These are phyloP conservation scores for Spatholobus suberectus DNA, from an alignment of 306 rosid species.

Conservation along the genomic window DNA sequence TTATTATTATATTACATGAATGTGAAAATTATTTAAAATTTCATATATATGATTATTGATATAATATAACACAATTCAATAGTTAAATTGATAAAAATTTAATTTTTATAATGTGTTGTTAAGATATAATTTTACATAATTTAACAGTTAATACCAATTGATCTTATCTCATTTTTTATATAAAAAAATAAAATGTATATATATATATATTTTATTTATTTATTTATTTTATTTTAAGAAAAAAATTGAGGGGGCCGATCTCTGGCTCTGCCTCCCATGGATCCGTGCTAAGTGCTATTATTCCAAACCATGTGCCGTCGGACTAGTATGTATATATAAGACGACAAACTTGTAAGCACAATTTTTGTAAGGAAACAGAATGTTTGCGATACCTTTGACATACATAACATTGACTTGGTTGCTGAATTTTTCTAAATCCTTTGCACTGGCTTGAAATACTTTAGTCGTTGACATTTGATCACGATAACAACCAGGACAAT, in stretches of 20 bases:
- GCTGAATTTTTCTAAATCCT: background rate
- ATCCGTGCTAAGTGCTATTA: background rate
- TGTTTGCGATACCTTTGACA: background rate
- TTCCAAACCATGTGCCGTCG: background rate
- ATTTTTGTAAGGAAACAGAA: background rate
- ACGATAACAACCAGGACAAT: conserved; percentile 3
- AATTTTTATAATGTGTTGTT: background rate
- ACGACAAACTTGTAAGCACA: background rate
- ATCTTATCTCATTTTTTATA: background rate
- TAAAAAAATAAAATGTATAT: too few relatives aligned
- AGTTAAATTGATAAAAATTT: background rate
- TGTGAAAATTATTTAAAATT: background rate
- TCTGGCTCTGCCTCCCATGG: background rate
- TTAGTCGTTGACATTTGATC: conserved; percentile 20
- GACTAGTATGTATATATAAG: background rate
- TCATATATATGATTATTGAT: background rate
- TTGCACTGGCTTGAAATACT: background rate
- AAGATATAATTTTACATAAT: background rate
- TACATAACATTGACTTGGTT: background rate
- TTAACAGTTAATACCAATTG: background rate
- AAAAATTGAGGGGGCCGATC: background rate
- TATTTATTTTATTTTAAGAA: too few relatives aligned
- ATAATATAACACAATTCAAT: background rate
- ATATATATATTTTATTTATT: too few relatives aligned
- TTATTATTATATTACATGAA: background rate